Percentiles rank a stretch among this genome's conserved stretches.
phyloP scores from a whole-genome alignment of 352 stramenopile species.

The Phytophthora megakarya region DNA sequence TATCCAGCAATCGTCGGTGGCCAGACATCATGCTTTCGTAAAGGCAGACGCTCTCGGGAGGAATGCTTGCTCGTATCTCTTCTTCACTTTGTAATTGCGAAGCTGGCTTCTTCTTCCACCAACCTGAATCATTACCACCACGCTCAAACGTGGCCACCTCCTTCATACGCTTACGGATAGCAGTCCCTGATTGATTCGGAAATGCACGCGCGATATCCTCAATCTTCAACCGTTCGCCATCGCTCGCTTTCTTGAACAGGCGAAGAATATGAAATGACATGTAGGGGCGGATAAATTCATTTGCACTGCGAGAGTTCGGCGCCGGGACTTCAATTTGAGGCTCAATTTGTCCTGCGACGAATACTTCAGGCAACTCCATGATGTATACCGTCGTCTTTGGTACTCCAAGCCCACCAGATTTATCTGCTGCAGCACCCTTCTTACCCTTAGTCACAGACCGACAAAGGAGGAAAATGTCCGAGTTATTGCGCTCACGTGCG shows the following conservation, averaged over 20 bases:
- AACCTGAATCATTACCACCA: conserved; percentile 80
- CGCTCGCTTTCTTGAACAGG: conserved; percentile 83
- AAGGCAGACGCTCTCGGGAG: conserved; percentile 80
- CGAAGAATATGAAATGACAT: conserved; percentile 88
- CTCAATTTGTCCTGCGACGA: conserved; percentile 79
- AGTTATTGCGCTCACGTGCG: conserved; percentile 44
- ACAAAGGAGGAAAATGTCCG: conserved; percentile 76
- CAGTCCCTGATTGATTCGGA: conserved; percentile 78
- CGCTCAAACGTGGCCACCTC: conserved; percentile 86
- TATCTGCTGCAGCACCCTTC: conserved; percentile 42
- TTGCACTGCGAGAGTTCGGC: conserved; percentile 77
- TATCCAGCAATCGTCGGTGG: conserved; percentile 77
- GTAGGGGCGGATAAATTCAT: conserved; percentile 88
- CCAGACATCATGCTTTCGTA: conserved; percentile 90
- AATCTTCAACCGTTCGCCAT: conserved; percentile 82
- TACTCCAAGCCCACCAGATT: conserved; percentile 38
- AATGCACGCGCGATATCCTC: conserved; percentile 84
- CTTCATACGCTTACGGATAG: conserved; percentile 88
- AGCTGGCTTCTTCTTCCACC: conserved; percentile 82
- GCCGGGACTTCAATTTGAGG: conserved; percentile 84
- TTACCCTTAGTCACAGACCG: conserved; percentile 78
- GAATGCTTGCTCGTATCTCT: conserved; percentile 74
- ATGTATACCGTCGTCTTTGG: conserved; percentile 75
- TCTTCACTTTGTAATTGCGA: conserved; percentile 74
- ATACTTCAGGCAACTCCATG: conserved; percentile 80